These are phyloP conservation scores for Xanthoconium purpureum DNA, from an alignment of 768 basidiomycete species.

Conservation along the genomic window DNA sequence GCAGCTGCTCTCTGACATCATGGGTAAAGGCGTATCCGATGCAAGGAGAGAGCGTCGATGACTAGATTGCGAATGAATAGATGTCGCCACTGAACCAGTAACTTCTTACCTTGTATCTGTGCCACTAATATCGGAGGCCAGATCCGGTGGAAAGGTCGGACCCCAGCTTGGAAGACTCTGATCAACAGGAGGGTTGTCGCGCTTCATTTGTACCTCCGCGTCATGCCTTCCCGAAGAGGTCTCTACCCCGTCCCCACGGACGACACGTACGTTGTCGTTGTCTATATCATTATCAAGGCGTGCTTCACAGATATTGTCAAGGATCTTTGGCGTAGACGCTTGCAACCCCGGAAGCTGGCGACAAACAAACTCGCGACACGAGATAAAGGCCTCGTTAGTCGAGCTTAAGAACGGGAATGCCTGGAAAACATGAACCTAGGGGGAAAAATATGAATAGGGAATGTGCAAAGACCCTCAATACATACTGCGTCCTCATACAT, in stretches of 20 bases:
- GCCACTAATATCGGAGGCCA: conserved; percentile 1
- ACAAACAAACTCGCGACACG: conserved; percentile 68
- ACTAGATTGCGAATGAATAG: conserved; percentile 14
- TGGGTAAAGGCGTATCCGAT: conserved; percentile 15
- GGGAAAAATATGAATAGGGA: not conserved
- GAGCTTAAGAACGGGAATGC: conserved; percentile 75
- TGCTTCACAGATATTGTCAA: conserved; percentile 54
- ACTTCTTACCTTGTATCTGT: conserved; percentile 4
- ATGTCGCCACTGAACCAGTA: conserved; percentile 2
- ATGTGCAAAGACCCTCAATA: conserved; percentile 2
- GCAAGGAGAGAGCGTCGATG: conserved; percentile 30
- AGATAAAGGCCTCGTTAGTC: conserved; percentile 62
- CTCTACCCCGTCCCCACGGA: conserved; percentile 72
- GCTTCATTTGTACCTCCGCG: conserved; percentile 38
- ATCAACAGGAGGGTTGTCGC: conserved; percentile 25
- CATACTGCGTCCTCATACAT: conserved; percentile 87
- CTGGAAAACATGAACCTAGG: conserved; percentile 88
- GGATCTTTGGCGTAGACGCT: conserved; percentile 46
- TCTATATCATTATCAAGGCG: conserved; percentile 69
- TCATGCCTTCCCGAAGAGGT: conserved; percentile 40
- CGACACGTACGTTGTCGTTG: conserved; percentile 61
- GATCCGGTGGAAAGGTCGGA: conserved; percentile 8
- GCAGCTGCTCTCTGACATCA: conserved; percentile 7
- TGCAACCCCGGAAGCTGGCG: conserved; percentile 54
- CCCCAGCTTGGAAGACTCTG: conserved; percentile 56